These are phyloP conservation scores for Strobilomyces echinocephalus DNA, from an alignment of 768 basidiomycete species.

Conservation along the genomic window DNA sequence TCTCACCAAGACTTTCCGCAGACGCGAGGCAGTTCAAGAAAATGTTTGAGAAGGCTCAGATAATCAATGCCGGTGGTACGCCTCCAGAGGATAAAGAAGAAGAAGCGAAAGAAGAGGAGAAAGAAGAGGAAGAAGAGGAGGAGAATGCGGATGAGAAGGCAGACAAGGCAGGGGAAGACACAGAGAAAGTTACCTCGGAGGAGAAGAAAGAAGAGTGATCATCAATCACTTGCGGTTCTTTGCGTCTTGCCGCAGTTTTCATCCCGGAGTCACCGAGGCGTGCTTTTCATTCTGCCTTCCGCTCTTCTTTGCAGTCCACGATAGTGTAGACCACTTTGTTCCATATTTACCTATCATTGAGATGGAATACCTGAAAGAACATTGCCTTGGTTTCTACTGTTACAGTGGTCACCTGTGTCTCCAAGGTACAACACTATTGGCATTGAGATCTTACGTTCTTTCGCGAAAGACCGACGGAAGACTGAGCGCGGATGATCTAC, in stretches of 20 bases:
- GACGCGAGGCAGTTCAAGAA: constrained; percentile 84
- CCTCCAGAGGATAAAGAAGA: constrained; percentile 24
- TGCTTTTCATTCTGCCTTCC: constrained; percentile 11
- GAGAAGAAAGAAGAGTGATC: constrained; percentile 34
- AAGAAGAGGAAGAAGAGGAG: constrained; percentile 23
- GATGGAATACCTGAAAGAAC: constrained; percentile 25
- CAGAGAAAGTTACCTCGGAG: constrained; percentile 25
- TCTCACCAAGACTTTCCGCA: constrained; percentile 27
- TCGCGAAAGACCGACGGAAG: background rate
- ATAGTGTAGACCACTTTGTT: constrained; percentile 30
- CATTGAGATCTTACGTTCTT: background rate
- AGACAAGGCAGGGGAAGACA: constrained; percentile 25
- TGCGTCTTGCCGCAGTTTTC: background rate
- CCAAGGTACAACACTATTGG: background rate
- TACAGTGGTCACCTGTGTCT: background rate
- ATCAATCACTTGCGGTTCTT: background rate
- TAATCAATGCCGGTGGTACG: constrained; percentile 45
- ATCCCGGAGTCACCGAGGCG: constrained; percentile 2
- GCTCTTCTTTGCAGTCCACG: constrained; percentile 3
- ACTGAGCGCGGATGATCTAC: constrained; percentile 4
- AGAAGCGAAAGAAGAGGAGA: constrained; percentile 16
- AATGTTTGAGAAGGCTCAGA: constrained; percentile 83
- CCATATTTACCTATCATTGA: constrained; percentile 25
- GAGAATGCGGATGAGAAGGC: constrained; percentile 24
- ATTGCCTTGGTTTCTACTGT: background rate